A percentile compares a stretch with the other conserved stretches of the same genome.
These are phyloP conservation scores for Dissophora ornata DNA, from an alignment of 192 early-diverging fungal species.

Conservation along the genomic window DNA sequence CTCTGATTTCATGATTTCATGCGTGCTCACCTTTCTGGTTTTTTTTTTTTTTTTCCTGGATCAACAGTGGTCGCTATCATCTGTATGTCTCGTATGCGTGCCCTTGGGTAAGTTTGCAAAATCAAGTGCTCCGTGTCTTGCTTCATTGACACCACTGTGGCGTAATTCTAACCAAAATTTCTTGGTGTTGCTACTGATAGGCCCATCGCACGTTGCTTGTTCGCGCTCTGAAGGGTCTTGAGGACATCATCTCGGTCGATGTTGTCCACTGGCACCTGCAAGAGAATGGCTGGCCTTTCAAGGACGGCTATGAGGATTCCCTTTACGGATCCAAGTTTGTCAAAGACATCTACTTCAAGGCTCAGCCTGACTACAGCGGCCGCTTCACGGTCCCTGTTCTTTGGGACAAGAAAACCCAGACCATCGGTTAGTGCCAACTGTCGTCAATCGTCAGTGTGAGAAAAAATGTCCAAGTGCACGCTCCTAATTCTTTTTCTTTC, in stretches of 20 bases:
- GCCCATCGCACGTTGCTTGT: constrained; percentile 92
- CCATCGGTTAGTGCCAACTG: constrained; percentile 70
- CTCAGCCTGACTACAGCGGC: constrained; percentile 78
- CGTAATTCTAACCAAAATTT: no score
- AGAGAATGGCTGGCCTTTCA: constrained; percentile 86
- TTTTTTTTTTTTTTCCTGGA: constrained; percentile 1
- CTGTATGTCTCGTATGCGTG: constrained; percentile 43
- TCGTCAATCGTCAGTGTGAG: constrained; percentile 12
- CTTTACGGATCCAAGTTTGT: constrained; percentile 81
- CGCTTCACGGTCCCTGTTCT: constrained; percentile 94
- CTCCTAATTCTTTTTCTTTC: background rate
- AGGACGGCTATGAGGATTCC: constrained; percentile 76
- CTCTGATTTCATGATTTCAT: background rate
- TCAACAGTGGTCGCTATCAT: constrained; percentile 41
- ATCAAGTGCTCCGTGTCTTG: no score
- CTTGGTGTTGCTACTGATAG: no score
- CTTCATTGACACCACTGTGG: no score
- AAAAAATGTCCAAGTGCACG: background rate
- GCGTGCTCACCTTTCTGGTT: constrained; percentile 2
- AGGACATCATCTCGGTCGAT: constrained; percentile 84
- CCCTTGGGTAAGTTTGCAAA: constrained; percentile 39
- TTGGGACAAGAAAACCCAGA: constrained; percentile 94
- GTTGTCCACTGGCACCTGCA: constrained; percentile 87
- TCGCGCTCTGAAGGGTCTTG: constrained; percentile 90
- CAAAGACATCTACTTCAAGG: constrained; percentile 93